phyloP scores from a whole-genome alignment of 768 basidiomycete genomes.

The Lyophyllum semitale region DNA sequence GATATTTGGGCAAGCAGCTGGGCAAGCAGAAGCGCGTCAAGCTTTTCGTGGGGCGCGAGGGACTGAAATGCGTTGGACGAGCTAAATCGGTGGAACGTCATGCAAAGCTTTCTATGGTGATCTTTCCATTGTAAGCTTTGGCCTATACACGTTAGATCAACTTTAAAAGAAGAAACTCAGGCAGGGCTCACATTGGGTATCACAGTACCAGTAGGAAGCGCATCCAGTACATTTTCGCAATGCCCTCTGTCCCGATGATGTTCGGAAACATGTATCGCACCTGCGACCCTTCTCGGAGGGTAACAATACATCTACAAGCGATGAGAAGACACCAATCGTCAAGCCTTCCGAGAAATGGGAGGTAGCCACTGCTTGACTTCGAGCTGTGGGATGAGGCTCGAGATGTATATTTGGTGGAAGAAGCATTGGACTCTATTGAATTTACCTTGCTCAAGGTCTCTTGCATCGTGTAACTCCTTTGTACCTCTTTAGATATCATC shows the following conservation, averaged over 20 bases:
- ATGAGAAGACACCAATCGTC: slow-evolving; percentile 43
- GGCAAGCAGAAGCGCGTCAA: slow-evolving; percentile 66
- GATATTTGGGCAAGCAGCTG: slow-evolving; percentile 53
- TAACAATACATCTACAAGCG: slow-evolving; percentile 52
- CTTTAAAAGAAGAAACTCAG: not conserved
- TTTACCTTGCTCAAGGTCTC: no score
- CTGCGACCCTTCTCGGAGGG: slow-evolving; percentile 59
- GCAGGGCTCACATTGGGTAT: slow-evolving; percentile 52
- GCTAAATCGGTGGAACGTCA: slow-evolving; percentile 45
- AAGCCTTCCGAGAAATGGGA: slow-evolving; percentile 44
- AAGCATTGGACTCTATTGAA: not conserved
- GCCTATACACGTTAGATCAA: slow-evolving; percentile 41
- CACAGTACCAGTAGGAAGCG: slow-evolving; percentile 75
- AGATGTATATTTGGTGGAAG: slow-evolving; percentile 29
- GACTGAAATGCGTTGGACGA: slow-evolving; percentile 47
- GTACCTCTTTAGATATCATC: no score
- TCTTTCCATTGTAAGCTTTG: slow-evolving; percentile 68
- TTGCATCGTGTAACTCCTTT: no score
- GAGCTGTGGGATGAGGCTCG: slow-evolving; percentile 46
- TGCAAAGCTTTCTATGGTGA: slow-evolving; percentile 74
- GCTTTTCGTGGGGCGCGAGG: slow-evolving; percentile 52
- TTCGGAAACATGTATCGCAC: slow-evolving; percentile 65
- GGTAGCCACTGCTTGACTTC: slow-evolving; percentile 52
- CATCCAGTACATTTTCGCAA: slow-evolving; percentile 69
- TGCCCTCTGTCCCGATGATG: slow-evolving; percentile 24